Evolutionary conservation across 1,139 yeast species (phyloP).

Genomic region (Pichia sp.): DNA sequence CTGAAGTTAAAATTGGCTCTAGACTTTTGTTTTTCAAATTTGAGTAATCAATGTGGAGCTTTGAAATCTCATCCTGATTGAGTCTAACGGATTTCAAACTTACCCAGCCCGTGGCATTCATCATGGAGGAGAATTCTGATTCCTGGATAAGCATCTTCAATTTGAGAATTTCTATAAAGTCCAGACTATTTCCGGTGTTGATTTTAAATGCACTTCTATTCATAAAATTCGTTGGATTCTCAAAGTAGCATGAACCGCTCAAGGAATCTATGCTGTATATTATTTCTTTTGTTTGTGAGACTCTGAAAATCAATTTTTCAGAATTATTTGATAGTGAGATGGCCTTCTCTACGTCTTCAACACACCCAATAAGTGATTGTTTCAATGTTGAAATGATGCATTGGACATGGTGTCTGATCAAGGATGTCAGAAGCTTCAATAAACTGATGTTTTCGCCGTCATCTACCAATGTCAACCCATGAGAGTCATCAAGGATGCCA

Average conservation of each 20-base stretch:
- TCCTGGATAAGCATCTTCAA: constrained; percentile 53
- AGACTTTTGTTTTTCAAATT: constrained; percentile 25
- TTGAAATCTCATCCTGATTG: constrained; percentile 22
- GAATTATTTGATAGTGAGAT: constrained; percentile 21
- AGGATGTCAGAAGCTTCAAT: constrained; percentile 24
- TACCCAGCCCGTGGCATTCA: constrained; percentile 66
- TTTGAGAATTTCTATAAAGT: constrained; percentile 40
- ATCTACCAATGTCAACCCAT: constrained; percentile 24
- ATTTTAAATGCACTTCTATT: constrained; percentile 36
- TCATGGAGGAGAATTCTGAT: constrained; percentile 48
- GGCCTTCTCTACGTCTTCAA: constrained; percentile 30
- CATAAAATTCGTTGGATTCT: constrained; percentile 42
- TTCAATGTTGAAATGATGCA: constrained; percentile 29
- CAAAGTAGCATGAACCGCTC: constrained; percentile 45
- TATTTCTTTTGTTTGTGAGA: constrained; percentile 35
- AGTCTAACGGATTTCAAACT: constrained; percentile 51
- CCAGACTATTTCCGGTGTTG: constrained; percentile 33
- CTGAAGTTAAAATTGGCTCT: constrained; percentile 21
- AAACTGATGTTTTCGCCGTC: constrained; percentile 27
- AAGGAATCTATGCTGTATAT: constrained; percentile 37
- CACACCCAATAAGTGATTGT: constrained; percentile 21
- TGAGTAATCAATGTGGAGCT: constrained; percentile 24
- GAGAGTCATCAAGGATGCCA: constrained; percentile 38
- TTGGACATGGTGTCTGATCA: constrained; percentile 31
- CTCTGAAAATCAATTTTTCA: constrained; percentile 30